Evolutionary conservation across 768 basidiomycete species (phyloP), one percentile per base, ranked within the genome.

Genomic region (Phanerochaete sordida): DNA sequence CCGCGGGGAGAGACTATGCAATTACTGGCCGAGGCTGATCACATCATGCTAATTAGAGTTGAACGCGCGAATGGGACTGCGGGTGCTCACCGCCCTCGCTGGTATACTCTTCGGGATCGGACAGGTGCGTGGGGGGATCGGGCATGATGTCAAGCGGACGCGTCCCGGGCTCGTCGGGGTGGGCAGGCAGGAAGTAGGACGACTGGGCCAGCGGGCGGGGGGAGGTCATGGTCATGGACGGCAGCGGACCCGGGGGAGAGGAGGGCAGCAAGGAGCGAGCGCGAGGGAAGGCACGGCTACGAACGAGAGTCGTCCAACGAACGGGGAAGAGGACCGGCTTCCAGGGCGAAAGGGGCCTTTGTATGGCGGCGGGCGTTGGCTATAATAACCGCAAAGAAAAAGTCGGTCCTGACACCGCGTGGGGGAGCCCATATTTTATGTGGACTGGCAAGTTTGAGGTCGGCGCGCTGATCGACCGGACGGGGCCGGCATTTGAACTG

Each of bases 1-100:
- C 80, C 82, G 16, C 72, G 70, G 24, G 75, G 73, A 0, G 86
- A 85, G 60, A 63, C 48, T 23, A 60, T 55, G 33, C 57, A 58
- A 45, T 49, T 58, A 27, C 57, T 59, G 23, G 58, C 57, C 21
- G 80, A 71, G 51, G 81, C 72, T 62, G 75, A 70, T 33, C 13
- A 53, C n/a, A 59, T 23, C 26, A 21, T 4, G 7, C 12, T 27
- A 33, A 31, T 21, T 28, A 51, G n/a, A 13, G 30, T 51, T 33
- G 28, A 23, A 51, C 30, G 30, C 31, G 50, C 6, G 50, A 16
- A 51, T n/a, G 23, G 16, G 50, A 15, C 24, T 35, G 33, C 33
- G 9, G 28, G 21, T 19, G 27, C 49, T 48, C 33, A 52, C 52
- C 37, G 39, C 24, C 27, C 49, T 62, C 59, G 44, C 16, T 21